Base-by-base conservation (phyloP, 2,329 filamentous ascomycete genomes). In the Colletotrichum abscissum region DNA sequence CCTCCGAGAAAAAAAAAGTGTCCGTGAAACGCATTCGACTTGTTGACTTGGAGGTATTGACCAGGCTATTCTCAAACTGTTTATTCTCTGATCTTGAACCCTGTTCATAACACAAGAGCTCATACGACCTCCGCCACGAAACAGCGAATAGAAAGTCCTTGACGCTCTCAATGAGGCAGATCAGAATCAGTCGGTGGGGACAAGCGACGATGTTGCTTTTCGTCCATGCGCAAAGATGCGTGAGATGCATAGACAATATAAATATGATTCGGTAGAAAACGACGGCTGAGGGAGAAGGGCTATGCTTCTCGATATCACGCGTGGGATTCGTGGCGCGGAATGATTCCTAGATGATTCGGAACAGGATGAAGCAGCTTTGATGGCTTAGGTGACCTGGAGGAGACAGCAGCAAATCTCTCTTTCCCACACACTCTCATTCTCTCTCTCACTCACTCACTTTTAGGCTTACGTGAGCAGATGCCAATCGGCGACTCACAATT, bases 101-200 rank as follows among this genome's bases (percentile, higher is more conserved):
- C 24, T 63, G 49, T 3, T 46, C 16, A 19, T 26, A 8, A 11
- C 22, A 42, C 42, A 46, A 24, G 33, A 52, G 52, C 35, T 19
- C 38, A 8, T 6, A n/a, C 56, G 30, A 19, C 46, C 59, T 69
- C 49, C 52, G 30, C 49, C 19, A 14, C n/a, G 5, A 22, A 35
- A 16, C 14, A 33, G 52, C 35, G 52, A 65, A 58, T 58, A 62
- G 26, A n/a, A 24, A 19, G n/a, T 12, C 62, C 35, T 49, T 24
- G 30, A n/a, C 24, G 42, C 38, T 24, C 54, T 52, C 38, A 66
- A 66, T 38, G 14, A 66, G 54, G 60, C 54, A 67, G 64, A 67
- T 19, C 12, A 5, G 12, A 54, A 38, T 26, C 12, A 49, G 16
- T 16, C 19, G 0, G 42, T 49, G 19, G 19, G 19, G 7, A 49